Conservation (phyloP, 495 filamentous ascomycete species). For the Pseudoneurospora amorphoporcata region DNA sequence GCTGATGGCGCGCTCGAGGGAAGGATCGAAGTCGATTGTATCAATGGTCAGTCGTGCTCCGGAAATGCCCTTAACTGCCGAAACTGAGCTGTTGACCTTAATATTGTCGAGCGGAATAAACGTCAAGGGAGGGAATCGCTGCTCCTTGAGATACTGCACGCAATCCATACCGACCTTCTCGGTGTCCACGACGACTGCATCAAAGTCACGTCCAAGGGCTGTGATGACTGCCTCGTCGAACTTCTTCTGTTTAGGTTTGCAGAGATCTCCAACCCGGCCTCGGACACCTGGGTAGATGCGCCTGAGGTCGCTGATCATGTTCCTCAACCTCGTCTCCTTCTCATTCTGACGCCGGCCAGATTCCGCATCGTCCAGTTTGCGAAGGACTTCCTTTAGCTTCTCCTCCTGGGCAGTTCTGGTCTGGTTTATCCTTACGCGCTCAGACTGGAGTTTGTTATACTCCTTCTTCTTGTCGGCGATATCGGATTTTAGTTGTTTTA, state of each 20-base stretch:
- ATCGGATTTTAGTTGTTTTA: constrained; percentile 59
- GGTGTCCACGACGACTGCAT: constrained; percentile 91
- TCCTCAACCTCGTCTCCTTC: constrained; percentile 63
- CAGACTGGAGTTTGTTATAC: constrained; percentile 73
- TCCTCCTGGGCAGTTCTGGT: constrained; percentile 82
- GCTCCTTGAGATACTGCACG: constrained; percentile 87
- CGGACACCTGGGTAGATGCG: constrained; percentile 87
- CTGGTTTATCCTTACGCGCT: constrained; percentile 67
- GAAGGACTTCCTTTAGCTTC: constrained; percentile 70
- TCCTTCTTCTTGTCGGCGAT: constrained; percentile 87
- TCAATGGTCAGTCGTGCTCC: constrained; percentile 85
- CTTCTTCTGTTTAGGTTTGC: constrained; percentile 93
- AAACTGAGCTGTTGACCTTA: constrained; percentile 79
- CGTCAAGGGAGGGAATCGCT: constrained; percentile 72
- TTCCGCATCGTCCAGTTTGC: constrained; percentile 70
- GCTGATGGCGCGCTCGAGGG: constrained; percentile 80
- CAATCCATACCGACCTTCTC: constrained; percentile 91
- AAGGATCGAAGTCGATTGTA: constrained; percentile 85
- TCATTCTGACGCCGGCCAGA: constrained; percentile 74
- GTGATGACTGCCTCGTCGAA: constrained; percentile 87
- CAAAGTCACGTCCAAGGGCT: constrained; percentile 84
- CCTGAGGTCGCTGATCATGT: constrained; percentile 74
- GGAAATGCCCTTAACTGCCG: constrained; percentile 80
- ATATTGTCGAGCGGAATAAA: constrained; percentile 97
- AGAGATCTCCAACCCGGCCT: constrained; percentile 82